Percentiles rank a stretch among this genome's conserved stretches.
These are phyloP conservation scores for Hypoxylon subgilvum DNA, from an alignment of 495 filamentous ascomycete species.

Conservation along the genomic window DNA sequence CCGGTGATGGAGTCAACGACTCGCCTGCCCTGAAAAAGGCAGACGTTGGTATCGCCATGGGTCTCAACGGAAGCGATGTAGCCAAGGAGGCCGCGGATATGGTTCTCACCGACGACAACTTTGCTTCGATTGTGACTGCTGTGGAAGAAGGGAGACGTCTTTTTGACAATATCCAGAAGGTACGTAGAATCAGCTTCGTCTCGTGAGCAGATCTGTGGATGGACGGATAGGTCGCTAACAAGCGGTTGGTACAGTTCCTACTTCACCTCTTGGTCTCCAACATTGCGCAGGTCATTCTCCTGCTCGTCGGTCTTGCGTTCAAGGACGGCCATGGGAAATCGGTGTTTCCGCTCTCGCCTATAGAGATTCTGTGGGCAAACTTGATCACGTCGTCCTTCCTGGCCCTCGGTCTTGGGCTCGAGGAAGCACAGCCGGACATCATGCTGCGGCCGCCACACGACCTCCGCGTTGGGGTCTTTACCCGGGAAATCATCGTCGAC, in stretches of 20 bases:
- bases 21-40: constrained; percentile 79
- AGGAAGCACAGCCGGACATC: constrained; percentile 62
- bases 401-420: constrained; percentile 64
- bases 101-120: constrained; percentile 83
- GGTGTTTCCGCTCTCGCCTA: constrained; percentile 62
- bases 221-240: background rate
- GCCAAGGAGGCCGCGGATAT: constrained; percentile 87
- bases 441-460: constrained; percentile 60
- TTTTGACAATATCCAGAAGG: constrained; percentile 75
- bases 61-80: constrained; percentile 76
- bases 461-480: constrained; percentile 60
- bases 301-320: constrained; percentile 64
- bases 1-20: constrained; percentile 91
- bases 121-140: constrained; percentile 75
- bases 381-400: constrained; percentile 65
- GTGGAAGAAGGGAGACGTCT: constrained; percentile 67
- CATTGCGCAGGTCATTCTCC: constrained; percentile 60
- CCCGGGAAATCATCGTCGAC: constrained; percentile 61
- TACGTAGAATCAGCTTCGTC: background rate
- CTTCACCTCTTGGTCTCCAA: constrained; percentile 65
- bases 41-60: constrained; percentile 88
- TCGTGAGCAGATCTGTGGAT: too few relatives aligned
- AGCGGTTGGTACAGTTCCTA: constrained; percentile 54
- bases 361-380: constrained; percentile 67
- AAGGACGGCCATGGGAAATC: constrained; percentile 56